These are phyloP conservation scores for Lodderomyces parapsilosis DNA, from an alignment of 1,139 yeast species.

Conservation along the genomic window DNA sequence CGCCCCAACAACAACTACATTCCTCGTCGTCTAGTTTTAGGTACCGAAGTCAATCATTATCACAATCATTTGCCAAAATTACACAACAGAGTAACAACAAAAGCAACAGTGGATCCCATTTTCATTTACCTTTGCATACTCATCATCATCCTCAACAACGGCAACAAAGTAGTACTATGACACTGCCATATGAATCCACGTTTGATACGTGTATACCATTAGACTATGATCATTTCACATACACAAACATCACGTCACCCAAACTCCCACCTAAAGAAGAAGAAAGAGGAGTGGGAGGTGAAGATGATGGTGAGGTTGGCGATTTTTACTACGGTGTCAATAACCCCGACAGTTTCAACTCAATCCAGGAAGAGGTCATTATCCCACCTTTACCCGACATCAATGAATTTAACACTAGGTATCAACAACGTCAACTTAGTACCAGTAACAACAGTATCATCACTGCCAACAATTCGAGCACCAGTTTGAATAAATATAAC, in stretches of 20 bases:
- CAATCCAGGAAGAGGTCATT: neutral
- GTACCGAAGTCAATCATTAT: neutral
- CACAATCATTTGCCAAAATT: neutral
- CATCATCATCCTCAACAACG: neutral
- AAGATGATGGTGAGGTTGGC: neutral
- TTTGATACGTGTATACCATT: slow-evolving; percentile 1
- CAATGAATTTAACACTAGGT: neutral
- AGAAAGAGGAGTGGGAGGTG: neutral
- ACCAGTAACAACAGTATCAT: neutral
- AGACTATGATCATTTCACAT: slow-evolving; percentile 1
- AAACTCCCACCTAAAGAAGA: neutral
- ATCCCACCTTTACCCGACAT: slow-evolving; percentile 7
- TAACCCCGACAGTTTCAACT: neutral
- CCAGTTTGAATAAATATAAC: neutral
- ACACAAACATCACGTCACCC: neutral
- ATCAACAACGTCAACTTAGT: neutral
- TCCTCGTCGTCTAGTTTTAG: neutral
- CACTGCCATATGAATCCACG: neutral
- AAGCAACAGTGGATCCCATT: neutral
- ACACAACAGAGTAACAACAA: neutral
- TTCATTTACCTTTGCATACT: neutral
- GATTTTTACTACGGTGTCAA: neutral
- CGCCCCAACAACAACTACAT: neutral
- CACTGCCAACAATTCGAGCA: neutral
- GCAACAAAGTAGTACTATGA: neutral